These are phyloP conservation scores for Aspergillus caelatus DNA, from an alignment of 2,329 filamentous ascomycete genomes.

Conservation along the genomic window DNA sequence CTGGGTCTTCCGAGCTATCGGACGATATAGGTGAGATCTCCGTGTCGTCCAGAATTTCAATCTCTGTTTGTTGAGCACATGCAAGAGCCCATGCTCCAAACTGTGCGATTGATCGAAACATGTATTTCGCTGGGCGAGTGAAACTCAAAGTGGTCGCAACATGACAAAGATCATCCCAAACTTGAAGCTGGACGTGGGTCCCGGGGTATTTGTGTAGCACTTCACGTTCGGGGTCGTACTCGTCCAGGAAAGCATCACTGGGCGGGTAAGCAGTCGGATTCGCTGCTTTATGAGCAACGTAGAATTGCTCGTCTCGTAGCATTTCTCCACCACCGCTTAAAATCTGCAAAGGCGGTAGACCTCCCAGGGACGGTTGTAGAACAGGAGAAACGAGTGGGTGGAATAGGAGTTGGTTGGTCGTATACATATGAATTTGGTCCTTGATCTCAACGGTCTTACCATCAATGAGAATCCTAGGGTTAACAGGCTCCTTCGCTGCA, in stretches of 20 bases:
- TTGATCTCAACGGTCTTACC: conserved; percentile 73
- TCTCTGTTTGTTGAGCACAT: conserved; percentile 74
- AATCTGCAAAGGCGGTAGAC: conserved; percentile 83
- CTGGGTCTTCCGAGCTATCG: conserved; percentile 30
- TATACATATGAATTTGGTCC: conserved; percentile 89
- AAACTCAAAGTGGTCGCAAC: conserved; percentile 92
- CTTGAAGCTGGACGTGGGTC: conserved; percentile 89
- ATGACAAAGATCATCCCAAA: conserved; percentile 95
- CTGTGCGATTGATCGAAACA: conserved; percentile 90
- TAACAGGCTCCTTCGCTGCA: conserved; percentile 28
- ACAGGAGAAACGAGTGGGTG: conserved; percentile 91
- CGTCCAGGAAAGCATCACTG: conserved; percentile 63
- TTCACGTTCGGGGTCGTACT: conserved; percentile 59
- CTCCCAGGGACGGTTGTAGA: conserved; percentile 84
- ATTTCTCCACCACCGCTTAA: conserved; percentile 87
- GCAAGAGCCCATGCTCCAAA: conserved; percentile 92
- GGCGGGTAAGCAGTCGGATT: conserved; percentile 78
- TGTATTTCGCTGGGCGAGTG: conserved; percentile 91
- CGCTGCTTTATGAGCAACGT: conserved; percentile 90
- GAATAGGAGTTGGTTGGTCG: conserved; percentile 79
- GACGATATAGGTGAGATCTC: conserved; percentile 75
- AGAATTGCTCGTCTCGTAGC: conserved; percentile 91
- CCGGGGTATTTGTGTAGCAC: conserved; percentile 70
- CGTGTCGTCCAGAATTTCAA: conserved; percentile 81
- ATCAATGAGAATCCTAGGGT: conserved; percentile 69